Evolutionary conservation across 2,329 filamentous ascomycete species (phyloP), one percentile per base, ranked within the genome.

Genomic region (Colletotrichum lini): DNA sequence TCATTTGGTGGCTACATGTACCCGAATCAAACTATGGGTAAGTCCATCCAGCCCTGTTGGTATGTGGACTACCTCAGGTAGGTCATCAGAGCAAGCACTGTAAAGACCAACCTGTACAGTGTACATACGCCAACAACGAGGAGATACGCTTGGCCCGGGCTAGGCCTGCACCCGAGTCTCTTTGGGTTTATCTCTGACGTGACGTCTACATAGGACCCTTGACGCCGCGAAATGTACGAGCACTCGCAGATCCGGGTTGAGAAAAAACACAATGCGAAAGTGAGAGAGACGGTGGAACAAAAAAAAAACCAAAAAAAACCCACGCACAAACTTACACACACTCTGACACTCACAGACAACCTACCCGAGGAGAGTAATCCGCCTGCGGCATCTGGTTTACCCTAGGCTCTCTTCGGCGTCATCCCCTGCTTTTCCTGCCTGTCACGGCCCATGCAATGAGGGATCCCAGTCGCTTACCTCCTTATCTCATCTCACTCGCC

Each of bases 1-100:
- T 70, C 63, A 70, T 67, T 70, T 67, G 56, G 67, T 67, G 63
- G 67, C 67, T 69, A 52, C 57, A 45, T 35, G 42, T 49, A 59
- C 26, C 44, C 2, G 18, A 10, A 35, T 8, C 35, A 35, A 35
- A 47, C 54, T 44, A 21, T 30, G 52, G 30, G n/a, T 56, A 38
- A 35, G 9, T 35, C 30, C n/a, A 21, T 12, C 30, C 30, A 56
- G 52, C 35, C 52, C 35, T 40, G 44, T 64, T 16, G 23, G 38
- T 38, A 59, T 16, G 35, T 59, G 18, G 49, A 9, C 13, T 30
- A 16, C 12, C 10, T 13, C 23, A 26, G 21, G 23, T 23, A 58
- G 40, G 23, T 45, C 42, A 23, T 23, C 10, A 21, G 52, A 38
- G 2, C 8, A 38, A 8, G 35, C 35, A 38, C 35, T 38, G 35